Evolutionary conservation across 768 basidiomycete genomes (phyloP).

Genomic region (Asterophora lycoperdoides): DNA sequence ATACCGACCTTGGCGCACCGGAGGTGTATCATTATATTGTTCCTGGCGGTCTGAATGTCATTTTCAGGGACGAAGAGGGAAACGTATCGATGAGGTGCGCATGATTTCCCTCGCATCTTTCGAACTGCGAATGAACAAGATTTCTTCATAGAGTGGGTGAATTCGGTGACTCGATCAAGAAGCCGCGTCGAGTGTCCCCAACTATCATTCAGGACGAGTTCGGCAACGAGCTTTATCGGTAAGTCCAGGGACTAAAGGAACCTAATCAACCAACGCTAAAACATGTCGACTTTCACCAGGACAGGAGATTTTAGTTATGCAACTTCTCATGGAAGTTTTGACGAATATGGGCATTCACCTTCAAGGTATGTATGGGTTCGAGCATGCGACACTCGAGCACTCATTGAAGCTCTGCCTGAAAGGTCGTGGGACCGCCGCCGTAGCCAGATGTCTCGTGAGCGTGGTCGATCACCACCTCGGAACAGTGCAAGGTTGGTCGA

Average conservation of each 20-base stretch:
- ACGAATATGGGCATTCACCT: neutral
- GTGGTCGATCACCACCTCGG: neutral
- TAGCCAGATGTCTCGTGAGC: neutral
- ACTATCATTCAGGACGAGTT: slow-evolving; percentile 57
- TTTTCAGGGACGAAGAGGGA: slow-evolving; percentile 64
- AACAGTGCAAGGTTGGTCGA: neutral
- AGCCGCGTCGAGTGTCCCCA: slow-evolving; percentile 24
- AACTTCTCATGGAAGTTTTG: neutral
- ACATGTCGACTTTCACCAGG: slow-evolving; percentile 3
- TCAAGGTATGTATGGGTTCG: neutral
- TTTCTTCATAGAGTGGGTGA: slow-evolving; percentile 44
- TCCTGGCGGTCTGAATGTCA: slow-evolving; percentile 58
- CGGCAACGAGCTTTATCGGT: slow-evolving; percentile 59
- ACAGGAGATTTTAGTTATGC: slow-evolving; percentile 12
- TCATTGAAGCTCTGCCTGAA: neutral
- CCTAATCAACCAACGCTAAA: too few species aligned
- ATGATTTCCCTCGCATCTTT: neutral
- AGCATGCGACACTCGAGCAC: neutral
- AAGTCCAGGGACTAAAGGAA: neutral
- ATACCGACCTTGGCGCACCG: slow-evolving; percentile 19
- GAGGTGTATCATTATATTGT: slow-evolving; percentile 54
- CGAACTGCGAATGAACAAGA: neutral
- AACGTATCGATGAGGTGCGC: slow-evolving; percentile 58
- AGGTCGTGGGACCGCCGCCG: neutral
- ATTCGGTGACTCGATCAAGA: slow-evolving; percentile 27